Conservation (phyloP, 75 land plant genomes). For the Picea sitchensis region DNA sequence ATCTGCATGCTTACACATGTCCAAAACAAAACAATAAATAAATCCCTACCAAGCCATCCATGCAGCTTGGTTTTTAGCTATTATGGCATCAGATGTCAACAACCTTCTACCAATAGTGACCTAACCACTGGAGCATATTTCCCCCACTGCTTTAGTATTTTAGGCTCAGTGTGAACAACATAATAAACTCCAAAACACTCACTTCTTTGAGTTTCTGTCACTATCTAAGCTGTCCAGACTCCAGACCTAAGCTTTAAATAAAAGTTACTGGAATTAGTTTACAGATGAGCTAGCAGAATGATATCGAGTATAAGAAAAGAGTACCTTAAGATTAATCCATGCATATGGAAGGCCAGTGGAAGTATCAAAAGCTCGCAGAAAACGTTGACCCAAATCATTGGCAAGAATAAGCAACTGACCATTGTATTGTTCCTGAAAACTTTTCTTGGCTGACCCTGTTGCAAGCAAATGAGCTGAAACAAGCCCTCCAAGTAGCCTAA, state of each 20-base stretch:
- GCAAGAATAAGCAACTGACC: conserved; percentile 71
- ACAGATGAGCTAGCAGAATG: background rate
- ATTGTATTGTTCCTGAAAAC: conserved; percentile 45
- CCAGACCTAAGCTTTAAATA: background rate
- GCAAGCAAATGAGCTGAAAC: conserved; percentile 94
- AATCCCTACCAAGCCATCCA: background rate
- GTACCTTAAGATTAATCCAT: conserved; percentile 87
- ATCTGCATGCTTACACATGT: background rate
- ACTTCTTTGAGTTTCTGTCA: background rate
- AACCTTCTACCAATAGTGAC: background rate
- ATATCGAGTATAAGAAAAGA: background rate
- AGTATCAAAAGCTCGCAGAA: conserved; percentile 75
- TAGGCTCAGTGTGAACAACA: background rate
- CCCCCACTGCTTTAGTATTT: background rate
- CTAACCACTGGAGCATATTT: background rate
- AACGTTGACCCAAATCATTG: conserved; percentile 74
- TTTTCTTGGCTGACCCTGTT: conserved; percentile 45
- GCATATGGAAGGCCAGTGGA: conserved; percentile 92
- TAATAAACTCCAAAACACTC: background rate
- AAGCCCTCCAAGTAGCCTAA: conserved; percentile 93
- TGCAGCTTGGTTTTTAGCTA: background rate
- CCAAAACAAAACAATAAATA: background rate
- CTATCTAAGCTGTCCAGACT: background rate
- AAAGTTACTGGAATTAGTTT: background rate
- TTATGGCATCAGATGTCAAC: background rate